Evolutionary conservation across 2,329 filamentous ascomycete species (phyloP), one percentile per base, ranked within the genome.

Genomic region (Ophiostoma fasciatum): DNA sequence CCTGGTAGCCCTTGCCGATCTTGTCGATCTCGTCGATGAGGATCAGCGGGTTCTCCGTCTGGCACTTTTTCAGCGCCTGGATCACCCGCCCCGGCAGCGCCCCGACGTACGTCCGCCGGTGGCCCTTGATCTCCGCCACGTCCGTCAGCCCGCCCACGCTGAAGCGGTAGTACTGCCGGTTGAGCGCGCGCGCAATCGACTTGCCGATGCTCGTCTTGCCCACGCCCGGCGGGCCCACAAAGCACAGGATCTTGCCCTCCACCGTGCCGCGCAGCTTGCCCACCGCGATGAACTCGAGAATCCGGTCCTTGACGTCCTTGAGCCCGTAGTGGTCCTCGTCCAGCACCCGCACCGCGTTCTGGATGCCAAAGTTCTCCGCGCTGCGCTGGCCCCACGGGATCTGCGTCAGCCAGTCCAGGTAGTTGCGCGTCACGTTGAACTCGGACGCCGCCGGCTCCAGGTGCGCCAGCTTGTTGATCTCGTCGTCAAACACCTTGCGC

Each of bases 121-220:
- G 90, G 34, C 90, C 90, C 64, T 98, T 98, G 66, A 98, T 96
- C 56, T 98, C 90, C 14, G 90, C 90, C 44, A 98, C 92, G 58
- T 98, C 90, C 4, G 88, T 93, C 46, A 98, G 68, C 48, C 90
- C 90, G 53, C 90, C 90, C 8, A 98, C 90, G 51, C 87, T 94
- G 67, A 98, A 98, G 47, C 90, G 75, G 64, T 98, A 98, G 63
- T 98, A 98, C 53, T 98, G 79, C 40, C 92, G 71, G 60, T 94
- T 94, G 39, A 98, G 64, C 20, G 90, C 92, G 37, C 88, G 74
- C 13, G 90, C 90, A 49, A 98, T 94, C 0, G 87, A 96, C 58
- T 98, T 98, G 53, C 90, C 90, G 47, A 98, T 98, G 57, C 87
- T 94, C 3, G 90, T 98, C 66, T 98, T 98, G 49, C 90, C 90